These are phyloP conservation scores for Clarkia xantiana DNA, from an alignment of 345 rosid species.

Conservation along the genomic window DNA sequence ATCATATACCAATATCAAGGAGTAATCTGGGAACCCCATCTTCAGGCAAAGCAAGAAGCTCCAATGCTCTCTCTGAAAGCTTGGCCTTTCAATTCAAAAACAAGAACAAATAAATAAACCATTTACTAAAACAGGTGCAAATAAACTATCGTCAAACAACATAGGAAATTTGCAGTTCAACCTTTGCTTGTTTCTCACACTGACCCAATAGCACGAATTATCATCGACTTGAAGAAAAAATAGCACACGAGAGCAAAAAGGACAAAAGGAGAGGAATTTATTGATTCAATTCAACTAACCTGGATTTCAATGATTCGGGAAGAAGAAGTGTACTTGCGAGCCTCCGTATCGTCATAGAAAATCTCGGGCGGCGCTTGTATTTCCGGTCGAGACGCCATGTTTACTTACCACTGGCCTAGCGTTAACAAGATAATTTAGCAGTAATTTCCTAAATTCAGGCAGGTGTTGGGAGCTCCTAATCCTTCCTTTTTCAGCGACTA, in stretches of 20 bases:
- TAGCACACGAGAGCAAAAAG: not conserved
- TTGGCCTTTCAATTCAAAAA: conserved; percentile 26
- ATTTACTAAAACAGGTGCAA: not conserved
- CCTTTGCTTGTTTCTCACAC: not conserved
- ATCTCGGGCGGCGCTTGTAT: conserved; percentile 84
- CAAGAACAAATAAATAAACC: not conserved
- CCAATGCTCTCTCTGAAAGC: conserved; percentile 86
- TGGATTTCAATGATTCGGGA: conserved; percentile 90
- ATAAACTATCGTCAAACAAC: not conserved
- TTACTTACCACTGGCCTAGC: not conserved
- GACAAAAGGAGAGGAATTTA: not conserved
- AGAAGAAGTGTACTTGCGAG: conserved; percentile 85
- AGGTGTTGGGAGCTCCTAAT: too few relatives aligned
- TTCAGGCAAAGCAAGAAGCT: conserved; percentile 80
- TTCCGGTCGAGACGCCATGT: conserved; percentile 77
- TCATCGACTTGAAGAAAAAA: not conserved
- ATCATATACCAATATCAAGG: conserved; percentile 61
- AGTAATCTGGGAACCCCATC: conserved; percentile 72
- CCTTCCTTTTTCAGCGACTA: too few relatives aligned
- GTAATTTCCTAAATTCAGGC: too few relatives aligned
- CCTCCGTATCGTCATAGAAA: conserved; percentile 72
- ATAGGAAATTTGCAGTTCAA: not conserved
- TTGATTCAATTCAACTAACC: conserved; percentile 15
- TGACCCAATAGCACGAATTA: not conserved
- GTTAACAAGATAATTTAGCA: not conserved